A percentile compares a stretch with the other conserved stretches of the same genome.
phyloP scores from a whole-genome alignment of 2,329 filamentous ascomycete genomes.

The Ophiostoma ips region DNA sequence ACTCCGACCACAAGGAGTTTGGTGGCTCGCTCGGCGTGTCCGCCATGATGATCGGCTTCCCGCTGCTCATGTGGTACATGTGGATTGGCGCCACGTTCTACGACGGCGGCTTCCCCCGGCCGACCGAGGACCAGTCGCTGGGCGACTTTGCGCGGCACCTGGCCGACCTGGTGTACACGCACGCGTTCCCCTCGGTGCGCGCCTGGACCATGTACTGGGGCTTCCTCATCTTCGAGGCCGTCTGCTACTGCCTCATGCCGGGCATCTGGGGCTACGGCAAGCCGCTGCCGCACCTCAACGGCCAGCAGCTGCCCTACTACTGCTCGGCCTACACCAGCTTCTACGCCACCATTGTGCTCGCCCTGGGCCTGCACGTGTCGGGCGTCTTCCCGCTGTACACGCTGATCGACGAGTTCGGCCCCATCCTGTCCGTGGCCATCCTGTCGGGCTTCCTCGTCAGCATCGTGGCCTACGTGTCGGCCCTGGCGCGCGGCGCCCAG shows the following conservation, averaged over 20 bases:
- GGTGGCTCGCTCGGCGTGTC: constrained; percentile 70
- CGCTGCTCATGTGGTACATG: constrained; percentile 98
- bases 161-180: constrained; percentile 59
- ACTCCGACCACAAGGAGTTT: constrained; percentile 62
- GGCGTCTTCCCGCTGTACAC: constrained; percentile 82
- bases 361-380: constrained; percentile 61
- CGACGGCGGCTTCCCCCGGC: constrained; percentile 64
- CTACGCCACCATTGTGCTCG: constrained; percentile 68
- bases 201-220: constrained; percentile 93
- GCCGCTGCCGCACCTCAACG: constrained; percentile 65
- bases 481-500: constrained; percentile 62
- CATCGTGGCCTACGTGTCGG: constrained; percentile 75
- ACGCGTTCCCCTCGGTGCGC: constrained; percentile 67
- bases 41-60: constrained; percentile 84
- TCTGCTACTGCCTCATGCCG: constrained; percentile 73
- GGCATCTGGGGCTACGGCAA: constrained; percentile 83
- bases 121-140: constrained; percentile 50
- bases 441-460: constrained; percentile 75
- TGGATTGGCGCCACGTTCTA: constrained; percentile 95
- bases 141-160: constrained; percentile 60
- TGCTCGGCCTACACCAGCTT: constrained; percentile 82
- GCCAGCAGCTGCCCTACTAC: constrained; percentile 84
- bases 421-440: constrained; percentile 85
- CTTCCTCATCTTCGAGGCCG: constrained; percentile 74
- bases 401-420: constrained; percentile 88